phyloP scores from a whole-genome alignment of 164 flowering plant genomes.

The Vitis cinerea region DNA sequence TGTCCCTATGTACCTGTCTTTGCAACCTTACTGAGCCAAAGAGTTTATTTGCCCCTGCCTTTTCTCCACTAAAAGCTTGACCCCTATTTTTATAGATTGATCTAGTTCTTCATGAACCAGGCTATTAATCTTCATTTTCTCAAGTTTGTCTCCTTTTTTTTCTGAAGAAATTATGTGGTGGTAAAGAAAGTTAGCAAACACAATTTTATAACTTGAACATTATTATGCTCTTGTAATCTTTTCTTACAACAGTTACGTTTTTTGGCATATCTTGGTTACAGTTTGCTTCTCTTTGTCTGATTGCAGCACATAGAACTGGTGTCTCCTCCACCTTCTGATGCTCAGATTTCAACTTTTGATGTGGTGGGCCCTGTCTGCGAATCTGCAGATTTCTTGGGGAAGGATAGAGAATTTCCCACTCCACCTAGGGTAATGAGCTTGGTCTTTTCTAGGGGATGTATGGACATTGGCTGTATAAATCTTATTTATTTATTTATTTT shows the following conservation, averaged over 20 bases:
- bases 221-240: background rate
- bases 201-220: background rate
- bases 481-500: too few relatives aligned
- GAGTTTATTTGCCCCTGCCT: too few relatives aligned
- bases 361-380: conserved; percentile 99
- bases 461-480: too few relatives aligned
- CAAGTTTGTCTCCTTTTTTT: background rate
- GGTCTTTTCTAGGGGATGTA: background rate
- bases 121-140: background rate
- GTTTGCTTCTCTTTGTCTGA: background rate
- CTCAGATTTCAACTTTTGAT: conserved; percentile 77
- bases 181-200: too few relatives aligned
- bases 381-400: conserved; percentile 97
- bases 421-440: conserved; percentile 59
- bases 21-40: too few relatives aligned
- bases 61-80: background rate
- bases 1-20: too few relatives aligned
- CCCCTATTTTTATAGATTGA: conserved; percentile 2
- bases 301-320: conserved; percentile 93
- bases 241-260: background rate
- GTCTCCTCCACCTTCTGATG: conserved; percentile 64
- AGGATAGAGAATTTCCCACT: conserved; percentile 86
- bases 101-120: background rate
- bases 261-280: background rate
- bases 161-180: background rate